Percentiles rank a stretch among this genome's conserved stretches.
phyloP scores from a whole-genome alignment of 306 rosid species.

The Medicago arabica region DNA sequence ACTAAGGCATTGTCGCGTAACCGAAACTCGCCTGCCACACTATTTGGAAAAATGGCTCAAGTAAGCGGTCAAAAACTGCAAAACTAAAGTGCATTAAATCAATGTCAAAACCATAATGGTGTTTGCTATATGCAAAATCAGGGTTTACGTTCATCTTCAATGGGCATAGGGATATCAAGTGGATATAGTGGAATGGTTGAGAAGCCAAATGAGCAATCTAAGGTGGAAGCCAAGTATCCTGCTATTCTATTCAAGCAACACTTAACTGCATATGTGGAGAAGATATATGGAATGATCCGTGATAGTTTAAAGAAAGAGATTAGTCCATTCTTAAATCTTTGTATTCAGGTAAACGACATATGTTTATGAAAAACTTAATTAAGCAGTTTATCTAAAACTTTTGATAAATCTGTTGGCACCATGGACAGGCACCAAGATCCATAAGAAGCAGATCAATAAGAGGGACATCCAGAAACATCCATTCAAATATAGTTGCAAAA shows the following conservation, averaged over 20 bases:
- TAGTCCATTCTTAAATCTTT: slow-evolving; percentile 75
- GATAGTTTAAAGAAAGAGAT: slow-evolving; percentile 88
- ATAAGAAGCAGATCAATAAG: slow-evolving; percentile 67
- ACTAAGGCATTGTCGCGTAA: slow-evolving; percentile 61
- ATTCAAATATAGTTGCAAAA: slow-evolving; percentile 77
- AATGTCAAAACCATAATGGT: slow-evolving; percentile 22
- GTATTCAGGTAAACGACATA: slow-evolving; percentile 77
- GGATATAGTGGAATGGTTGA: slow-evolving; percentile 88
- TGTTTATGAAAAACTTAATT: slow-evolving; percentile 22
- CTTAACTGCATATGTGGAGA: slow-evolving; percentile 79
- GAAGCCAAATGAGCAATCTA: slow-evolving; percentile 69
- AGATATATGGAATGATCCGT: slow-evolving; percentile 80
- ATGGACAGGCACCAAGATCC: slow-evolving; percentile 81
- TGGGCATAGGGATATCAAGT: slow-evolving; percentile 77
- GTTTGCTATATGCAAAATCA: slow-evolving; percentile 43
- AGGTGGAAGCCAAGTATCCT: slow-evolving; percentile 91
- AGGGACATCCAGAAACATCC: slow-evolving; percentile 81
- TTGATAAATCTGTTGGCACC: slow-evolving; percentile 25
- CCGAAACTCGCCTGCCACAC: slow-evolving; percentile 71
- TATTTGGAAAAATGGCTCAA: slow-evolving; percentile 88
- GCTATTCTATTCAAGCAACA: slow-evolving; percentile 84
- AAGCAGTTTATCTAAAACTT: not conserved
- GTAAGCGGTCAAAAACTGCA: slow-evolving; percentile 55
- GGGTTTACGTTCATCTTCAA: slow-evolving; percentile 81
- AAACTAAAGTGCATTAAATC: not conserved